Evolutionary conservation across 78 protist species (phyloP).

Genomic region (Dictyostelium intermedium): DNA sequence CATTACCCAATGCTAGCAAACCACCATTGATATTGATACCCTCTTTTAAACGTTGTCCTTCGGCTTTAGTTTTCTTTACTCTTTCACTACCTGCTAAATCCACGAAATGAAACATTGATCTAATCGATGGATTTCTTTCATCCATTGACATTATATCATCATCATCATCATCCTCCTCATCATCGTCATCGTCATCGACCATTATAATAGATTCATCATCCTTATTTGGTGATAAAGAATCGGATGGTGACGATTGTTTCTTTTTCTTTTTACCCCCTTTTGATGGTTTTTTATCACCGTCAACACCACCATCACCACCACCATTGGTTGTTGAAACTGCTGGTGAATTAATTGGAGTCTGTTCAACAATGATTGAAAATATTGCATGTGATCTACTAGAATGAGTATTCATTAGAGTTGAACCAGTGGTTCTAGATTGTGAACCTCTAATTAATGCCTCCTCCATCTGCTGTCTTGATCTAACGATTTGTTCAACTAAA

Average conservation of each 20-base stretch:
- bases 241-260: background rate
- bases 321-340: background rate
- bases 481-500: constrained; percentile 80
- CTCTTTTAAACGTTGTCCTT: constrained; percentile 83
- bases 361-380: constrained; percentile 80
- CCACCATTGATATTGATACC: constrained; percentile 96
- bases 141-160: constrained; percentile 34
- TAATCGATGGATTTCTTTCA: constrained; percentile 50
- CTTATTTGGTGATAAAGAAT: background rate
- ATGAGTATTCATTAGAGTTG: constrained; percentile 83
- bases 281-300: background rate
- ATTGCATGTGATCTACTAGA: constrained; percentile 97
- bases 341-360: background rate
- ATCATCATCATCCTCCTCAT: background rate
- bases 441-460: constrained; percentile 81
- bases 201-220: background rate
- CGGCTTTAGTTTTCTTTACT: constrained; percentile 81
- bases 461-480: constrained; percentile 72
- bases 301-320: too few species aligned
- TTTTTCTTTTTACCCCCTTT: background rate
- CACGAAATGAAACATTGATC: constrained; percentile 84
- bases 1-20: constrained; percentile 96
- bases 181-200: background rate
- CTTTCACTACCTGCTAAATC: constrained; percentile 98
- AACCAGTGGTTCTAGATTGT: constrained; percentile 80